Evolutionary conservation across 495 filamentous ascomycete species (phyloP), one percentile per base, ranked within the genome.

Genomic region (Penicillium longicatenatum): DNA sequence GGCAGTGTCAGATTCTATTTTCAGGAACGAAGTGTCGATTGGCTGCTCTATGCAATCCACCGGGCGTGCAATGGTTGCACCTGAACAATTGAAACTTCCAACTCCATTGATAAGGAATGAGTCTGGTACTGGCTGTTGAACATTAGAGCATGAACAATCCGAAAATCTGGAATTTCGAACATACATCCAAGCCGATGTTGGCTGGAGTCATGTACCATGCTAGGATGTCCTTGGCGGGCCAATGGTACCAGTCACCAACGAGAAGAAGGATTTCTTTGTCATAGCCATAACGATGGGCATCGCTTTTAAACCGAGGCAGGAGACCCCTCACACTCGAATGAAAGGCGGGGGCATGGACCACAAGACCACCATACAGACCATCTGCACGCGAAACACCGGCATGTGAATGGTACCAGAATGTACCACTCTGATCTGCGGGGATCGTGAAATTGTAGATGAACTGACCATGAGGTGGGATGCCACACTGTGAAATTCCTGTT

Each of bases 81-180:
- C 73, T 1, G 69, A 76, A 62, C 80, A 83, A 29, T 76, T 62
- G 54, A 78, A 83, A 7, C 61, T 49, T 16, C 80, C 80, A 6
- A 55, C 54, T 17, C 80, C 80, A 59, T 83, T 81, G 19, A 83
- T 57, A 6, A 83, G 54, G 2, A 83, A 47, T 0, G 75, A 79
- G 49, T 83, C 80, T 2, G 80, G 80, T 33, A 78, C 78, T 16
- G 80, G 80, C 73, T 58, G 41, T 16, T 12, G 14, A 39, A 39
- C 2, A 16, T 16, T 39, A 11, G 11, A 39, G 37, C 16, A 6
- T 16, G 14, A 6, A 26, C 26, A 26, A 26, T 26, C 3, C 7
- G 26, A 4, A 26, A 26, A 2, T 26, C 26, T 26, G 26, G 26
- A 26, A 26, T 6, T 26, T 26, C 26, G 26, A 29, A 49, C 61